Conservation (phyloP, 1,284 basidiomycete genomes). For the Melampsora larici-populina region DNA sequence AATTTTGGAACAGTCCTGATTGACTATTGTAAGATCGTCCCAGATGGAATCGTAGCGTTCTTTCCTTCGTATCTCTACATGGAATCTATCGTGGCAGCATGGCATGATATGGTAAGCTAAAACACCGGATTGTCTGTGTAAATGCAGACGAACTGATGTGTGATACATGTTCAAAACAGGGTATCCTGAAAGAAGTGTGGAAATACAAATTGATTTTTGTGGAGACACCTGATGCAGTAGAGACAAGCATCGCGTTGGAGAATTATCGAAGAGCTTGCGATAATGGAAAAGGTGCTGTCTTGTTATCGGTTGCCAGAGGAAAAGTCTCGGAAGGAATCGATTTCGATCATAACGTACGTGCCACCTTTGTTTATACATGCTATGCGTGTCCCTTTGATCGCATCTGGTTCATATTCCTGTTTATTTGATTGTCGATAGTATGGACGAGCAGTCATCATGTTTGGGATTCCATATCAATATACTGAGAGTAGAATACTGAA, state of each 20-base stretch:
- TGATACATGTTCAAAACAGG: constrained; percentile 59
- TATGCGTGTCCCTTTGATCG: not conserved
- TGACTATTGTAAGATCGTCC: constrained; percentile 95
- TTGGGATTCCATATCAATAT: constrained; percentile 76
- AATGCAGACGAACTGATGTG: not conserved
- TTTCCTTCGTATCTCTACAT: constrained; percentile 99
- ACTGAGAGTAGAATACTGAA: constrained; percentile 97
- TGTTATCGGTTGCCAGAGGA: constrained; percentile 94
- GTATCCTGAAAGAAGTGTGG: constrained; percentile 98
- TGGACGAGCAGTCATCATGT: constrained; percentile 98
- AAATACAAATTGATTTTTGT: constrained; percentile 99
- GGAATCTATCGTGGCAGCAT: constrained; percentile 98
- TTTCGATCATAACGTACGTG: constrained; percentile 74
- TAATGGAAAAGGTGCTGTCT: constrained; percentile 93
- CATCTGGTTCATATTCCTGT: not conserved
- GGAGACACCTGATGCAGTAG: constrained; percentile 97
- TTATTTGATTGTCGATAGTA: constrained; percentile 63
- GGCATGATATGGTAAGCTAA: constrained; percentile 92
- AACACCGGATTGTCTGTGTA: not conserved
- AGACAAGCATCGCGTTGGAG: constrained; percentile 95
- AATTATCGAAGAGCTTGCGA: constrained; percentile 98
- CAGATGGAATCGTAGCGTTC: constrained; percentile 99
- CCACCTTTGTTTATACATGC: not conserved
- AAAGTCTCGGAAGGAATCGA: constrained; percentile 99
- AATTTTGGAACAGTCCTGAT: constrained; percentile 98